These are phyloP conservation scores for Rhodotorula graminis DNA, from an alignment of 768 basidiomycete species.

Conservation along the genomic window DNA sequence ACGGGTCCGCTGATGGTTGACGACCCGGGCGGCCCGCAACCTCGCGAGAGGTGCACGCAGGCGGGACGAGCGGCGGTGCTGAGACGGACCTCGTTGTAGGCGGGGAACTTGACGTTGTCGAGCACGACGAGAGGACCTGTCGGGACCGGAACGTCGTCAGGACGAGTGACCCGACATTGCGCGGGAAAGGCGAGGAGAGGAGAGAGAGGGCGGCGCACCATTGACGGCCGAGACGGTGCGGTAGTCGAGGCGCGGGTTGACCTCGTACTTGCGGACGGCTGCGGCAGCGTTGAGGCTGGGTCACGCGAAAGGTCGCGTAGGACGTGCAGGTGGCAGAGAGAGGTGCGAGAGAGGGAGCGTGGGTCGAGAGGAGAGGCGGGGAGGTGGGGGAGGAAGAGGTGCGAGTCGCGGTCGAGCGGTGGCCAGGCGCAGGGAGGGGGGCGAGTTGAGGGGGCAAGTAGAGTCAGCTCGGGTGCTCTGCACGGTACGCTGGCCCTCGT, in stretches of 20 bases:
- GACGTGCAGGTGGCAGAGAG: too few relatives aligned
- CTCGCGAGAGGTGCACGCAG: too few relatives aligned
- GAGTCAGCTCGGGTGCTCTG: background rate
- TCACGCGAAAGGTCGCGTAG: background rate
- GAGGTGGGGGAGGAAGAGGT: background rate
- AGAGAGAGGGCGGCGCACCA: constrained; percentile 49
- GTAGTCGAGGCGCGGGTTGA: constrained; percentile 58
- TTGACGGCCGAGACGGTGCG: constrained; percentile 98
- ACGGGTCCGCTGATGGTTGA: too few relatives aligned
- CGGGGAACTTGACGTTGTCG: constrained; percentile 99
- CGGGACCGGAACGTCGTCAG: constrained; percentile 43
- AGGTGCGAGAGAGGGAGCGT: background rate
- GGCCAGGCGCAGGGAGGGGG: background rate
- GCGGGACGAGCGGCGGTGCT: background rate
- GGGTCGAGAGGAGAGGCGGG: background rate
- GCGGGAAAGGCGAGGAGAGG: background rate
- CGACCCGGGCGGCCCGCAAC: too few relatives aligned
- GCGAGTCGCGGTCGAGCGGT: background rate
- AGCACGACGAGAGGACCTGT: constrained; percentile 80
- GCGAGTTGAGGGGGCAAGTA: too few relatives aligned
- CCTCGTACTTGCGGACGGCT: constrained; percentile 33
- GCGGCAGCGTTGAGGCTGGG: constrained; percentile 38
- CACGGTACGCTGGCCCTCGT: too few relatives aligned
- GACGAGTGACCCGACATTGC: background rate
- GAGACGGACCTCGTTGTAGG: constrained; percentile 73